Conservation (phyloP, 2,329 filamentous ascomycete genomes). For the Ceratocystis alfenasii region DNA sequence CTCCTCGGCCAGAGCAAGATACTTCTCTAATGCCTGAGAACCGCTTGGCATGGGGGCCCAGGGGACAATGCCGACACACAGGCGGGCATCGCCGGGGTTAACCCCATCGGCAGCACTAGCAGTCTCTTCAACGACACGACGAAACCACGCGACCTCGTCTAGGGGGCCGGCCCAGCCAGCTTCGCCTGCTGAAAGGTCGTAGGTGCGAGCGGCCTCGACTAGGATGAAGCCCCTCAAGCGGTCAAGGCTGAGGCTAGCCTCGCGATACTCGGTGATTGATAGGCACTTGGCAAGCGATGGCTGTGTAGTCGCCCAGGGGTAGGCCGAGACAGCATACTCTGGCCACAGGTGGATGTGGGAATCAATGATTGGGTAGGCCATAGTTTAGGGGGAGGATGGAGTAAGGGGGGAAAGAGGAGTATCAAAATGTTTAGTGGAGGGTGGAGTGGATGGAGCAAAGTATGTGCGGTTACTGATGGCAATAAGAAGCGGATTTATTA, state of each 20-base stretch:
- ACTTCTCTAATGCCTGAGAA: constrained; percentile 46
- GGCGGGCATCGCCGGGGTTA: constrained; percentile 34
- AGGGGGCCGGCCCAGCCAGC: constrained; percentile 54
- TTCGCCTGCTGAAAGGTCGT: constrained; percentile 40
- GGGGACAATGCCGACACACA: constrained; percentile 60
- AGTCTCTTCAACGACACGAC: constrained; percentile 51
- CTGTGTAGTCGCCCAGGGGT: constrained; percentile 56
- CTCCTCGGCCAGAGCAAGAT: constrained; percentile 50
- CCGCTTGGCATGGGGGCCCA: constrained; percentile 76
- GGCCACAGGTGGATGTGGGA: constrained; percentile 87
- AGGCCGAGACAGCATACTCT: constrained; percentile 48
- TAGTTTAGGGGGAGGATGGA: constrained; percentile 23
- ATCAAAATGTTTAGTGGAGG: no score
- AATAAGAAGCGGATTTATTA: no score
- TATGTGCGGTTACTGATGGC: no score
- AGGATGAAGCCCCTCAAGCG: constrained; percentile 61
- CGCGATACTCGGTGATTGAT: constrained; percentile 51
- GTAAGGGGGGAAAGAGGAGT: not conserved
- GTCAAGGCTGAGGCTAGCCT: constrained; percentile 33
- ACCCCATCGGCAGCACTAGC: constrained; percentile 49
- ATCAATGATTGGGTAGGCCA: constrained; percentile 58
- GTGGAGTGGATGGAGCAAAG: no score
- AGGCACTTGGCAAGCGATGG: constrained; percentile 51
- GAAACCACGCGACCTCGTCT: constrained; percentile 58
- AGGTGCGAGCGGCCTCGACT: constrained; percentile 67